Evolutionary conservation across 148 eudicot genomes (phyloP).

Genomic region (Amaranthus cruentus): DNA sequence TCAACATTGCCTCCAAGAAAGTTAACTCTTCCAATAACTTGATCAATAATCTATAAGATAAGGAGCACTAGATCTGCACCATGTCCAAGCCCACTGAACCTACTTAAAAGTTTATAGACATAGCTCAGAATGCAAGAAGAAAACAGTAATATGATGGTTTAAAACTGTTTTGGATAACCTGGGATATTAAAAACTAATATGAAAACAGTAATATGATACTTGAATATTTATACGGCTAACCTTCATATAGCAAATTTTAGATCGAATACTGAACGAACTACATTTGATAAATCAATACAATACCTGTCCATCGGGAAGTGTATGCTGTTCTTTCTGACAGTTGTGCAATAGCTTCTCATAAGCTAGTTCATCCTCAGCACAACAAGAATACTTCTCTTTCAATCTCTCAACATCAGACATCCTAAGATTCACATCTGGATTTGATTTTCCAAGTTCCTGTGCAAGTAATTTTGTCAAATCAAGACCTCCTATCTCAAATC

Average conservation of each 20-base stretch:
- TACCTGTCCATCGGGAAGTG: slow-evolving; percentile 91
- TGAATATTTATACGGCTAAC: neutral
- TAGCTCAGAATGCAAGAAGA: no score
- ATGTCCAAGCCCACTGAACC: no score
- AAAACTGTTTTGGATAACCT: no score
- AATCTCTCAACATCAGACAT: slow-evolving; percentile 59
- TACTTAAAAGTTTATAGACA: no score
- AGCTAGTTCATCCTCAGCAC: slow-evolving; percentile 78
- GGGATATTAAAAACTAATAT: no score
- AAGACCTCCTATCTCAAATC: slow-evolving; percentile 74
- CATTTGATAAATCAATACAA: neutral
- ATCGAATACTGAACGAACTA: neutral
- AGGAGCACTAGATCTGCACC: no score
- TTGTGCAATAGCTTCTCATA: slow-evolving; percentile 46
- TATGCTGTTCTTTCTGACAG: slow-evolving; percentile 62
- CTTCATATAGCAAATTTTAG: neutral
- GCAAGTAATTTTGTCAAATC: slow-evolving; percentile 72
- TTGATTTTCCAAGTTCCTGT: slow-evolving; percentile 61
- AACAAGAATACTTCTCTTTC: slow-evolving; percentile 68
- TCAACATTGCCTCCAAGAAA: no score
- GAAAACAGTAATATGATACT: neutral
- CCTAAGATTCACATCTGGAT: slow-evolving; percentile 49
- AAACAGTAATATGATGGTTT: no score
- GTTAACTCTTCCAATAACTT: no score
- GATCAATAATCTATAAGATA: no score